Evolutionary conservation across 225 moss, liverwort and hornwort species (phyloP), one percentile per base, ranked within the genome.

Genomic region (Bryoerythrophyllum caledonicum): DNA sequence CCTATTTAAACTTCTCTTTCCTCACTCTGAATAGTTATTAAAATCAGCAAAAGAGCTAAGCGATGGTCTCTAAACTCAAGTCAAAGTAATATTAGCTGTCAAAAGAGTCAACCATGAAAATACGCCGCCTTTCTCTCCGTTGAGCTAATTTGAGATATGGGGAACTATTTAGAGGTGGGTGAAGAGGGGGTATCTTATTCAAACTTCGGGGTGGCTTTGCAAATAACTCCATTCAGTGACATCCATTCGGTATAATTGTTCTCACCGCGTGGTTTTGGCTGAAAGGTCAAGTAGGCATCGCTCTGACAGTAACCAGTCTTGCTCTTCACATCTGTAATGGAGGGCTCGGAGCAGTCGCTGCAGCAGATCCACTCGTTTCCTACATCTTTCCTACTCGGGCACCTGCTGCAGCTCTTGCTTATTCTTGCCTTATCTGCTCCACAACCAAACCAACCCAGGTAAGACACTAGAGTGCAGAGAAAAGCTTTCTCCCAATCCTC

Each of bases 281-380:
- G 94, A 21, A 86, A 78, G 66, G 79, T 79, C 32, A 92, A 67
- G 44, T 80, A 76, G 43, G 89, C 92, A 73, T 88, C 90, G 41
- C 77, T 89, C 76, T 81, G 92, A 73, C 94, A 94, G 74, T 84
- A 94, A 28, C 94, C 94, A 56, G 80, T 81, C 74, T 83, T 87
- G 63, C 73, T 68, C 44, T 86, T 86, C 59, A 63, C 65, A 68
- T 87, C 86, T 55, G 87, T 89, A 8, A 94, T 55, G 23, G 62
- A 27, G 67, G 92, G 87, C 65, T 89, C 82, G 64, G 90, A 81
- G 74, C 94, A 90, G 82, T 94, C 94, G 78, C 87, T 86, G 67
- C 94, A 94, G 74, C 94, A 94, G 72, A 92, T 68, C 94, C 94
- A 94, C 52, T 92, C 83, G 49, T 83, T 75, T 59, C 92, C 94